Conservation (phyloP, 768 basidiomycete genomes). For the Boletus sp. region DNA sequence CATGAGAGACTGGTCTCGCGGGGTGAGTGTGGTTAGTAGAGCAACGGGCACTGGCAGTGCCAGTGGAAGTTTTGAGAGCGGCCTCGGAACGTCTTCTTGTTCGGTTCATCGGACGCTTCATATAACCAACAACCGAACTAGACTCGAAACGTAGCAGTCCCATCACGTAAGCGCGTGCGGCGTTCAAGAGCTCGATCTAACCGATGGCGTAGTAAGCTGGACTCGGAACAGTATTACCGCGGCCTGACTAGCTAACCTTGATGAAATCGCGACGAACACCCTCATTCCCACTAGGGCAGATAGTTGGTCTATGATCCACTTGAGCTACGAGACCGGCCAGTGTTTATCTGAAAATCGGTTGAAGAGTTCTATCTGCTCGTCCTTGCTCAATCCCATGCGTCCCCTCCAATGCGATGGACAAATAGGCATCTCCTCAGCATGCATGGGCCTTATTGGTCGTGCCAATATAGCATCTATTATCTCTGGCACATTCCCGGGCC, state of each 20-base stretch:
- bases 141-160: too few relatives aligned
- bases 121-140: too few relatives aligned
- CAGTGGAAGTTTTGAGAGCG: too few relatives aligned
- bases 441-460: constrained; percentile 28
- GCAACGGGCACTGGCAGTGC: too few relatives aligned
- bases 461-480: constrained; percentile 47
- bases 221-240: too few relatives aligned
- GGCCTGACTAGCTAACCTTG: constrained; percentile 46
- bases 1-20: neutral
- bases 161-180: too few relatives aligned
- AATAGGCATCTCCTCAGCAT: constrained; percentile 34
- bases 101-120: too few relatives aligned
- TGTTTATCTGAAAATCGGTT: neutral
- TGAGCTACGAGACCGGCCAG: neutral
- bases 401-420: constrained; percentile 61
- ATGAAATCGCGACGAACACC: constrained; percentile 50
- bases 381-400: constrained; percentile 61
- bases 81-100: too few relatives aligned
- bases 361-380: constrained; percentile 48
- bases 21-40: too few relatives aligned
- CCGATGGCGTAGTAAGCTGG: too few relatives aligned
- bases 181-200: too few relatives aligned
- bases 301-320: constrained; percentile 48
- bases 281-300: constrained; percentile 49
- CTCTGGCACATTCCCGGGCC: constrained; percentile 51